A percentile compares a stretch with the other conserved stretches of the same genome.
Evolutionary conservation across 2,329 filamentous ascomycete species (phyloP).

Genomic region (Hypoxylon rubiginosum): DNA sequence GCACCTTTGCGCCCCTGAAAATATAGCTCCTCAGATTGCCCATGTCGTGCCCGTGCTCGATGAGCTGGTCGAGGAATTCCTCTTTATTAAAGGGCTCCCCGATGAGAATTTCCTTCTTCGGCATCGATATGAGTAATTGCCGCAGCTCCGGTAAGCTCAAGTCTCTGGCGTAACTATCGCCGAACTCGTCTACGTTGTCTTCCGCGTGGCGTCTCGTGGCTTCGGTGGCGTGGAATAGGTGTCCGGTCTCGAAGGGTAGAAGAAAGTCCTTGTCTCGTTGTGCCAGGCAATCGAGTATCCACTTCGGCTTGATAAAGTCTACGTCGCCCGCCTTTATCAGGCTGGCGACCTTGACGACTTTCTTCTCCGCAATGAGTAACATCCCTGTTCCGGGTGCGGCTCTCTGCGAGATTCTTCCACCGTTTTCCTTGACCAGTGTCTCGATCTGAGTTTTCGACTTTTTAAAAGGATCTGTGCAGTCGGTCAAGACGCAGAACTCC

Average conservation of each 20-base stretch:
- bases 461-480: slow-evolving; percentile 76
- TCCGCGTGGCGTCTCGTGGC: slow-evolving; percentile 67
- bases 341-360: slow-evolving; percentile 83
- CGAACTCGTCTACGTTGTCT: slow-evolving; percentile 78
- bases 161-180: slow-evolving; percentile 86
- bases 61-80: slow-evolving; percentile 67
- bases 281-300: slow-evolving; percentile 86
- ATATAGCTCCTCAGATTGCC: slow-evolving; percentile 64
- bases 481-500: slow-evolving; percentile 87
- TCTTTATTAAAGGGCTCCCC: slow-evolving; percentile 58
- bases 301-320: slow-evolving; percentile 82
- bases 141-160: slow-evolving; percentile 73
- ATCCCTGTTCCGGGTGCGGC: slow-evolving; percentile 72
- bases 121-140: slow-evolving; percentile 64
- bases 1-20: slow-evolving; percentile 63
- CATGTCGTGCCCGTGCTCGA: slow-evolving; percentile 68
- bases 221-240: slow-evolving; percentile 79
- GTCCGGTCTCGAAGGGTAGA: slow-evolving; percentile 71
- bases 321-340: slow-evolving; percentile 78
- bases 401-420: slow-evolving; percentile 83
- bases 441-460: slow-evolving; percentile 85
- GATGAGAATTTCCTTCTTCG: slow-evolving; percentile 58
- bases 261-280: slow-evolving; percentile 70
- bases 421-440: slow-evolving; percentile 83
- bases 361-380: slow-evolving; percentile 84